Base-by-base conservation (phyloP, 1,284 basidiomycete genomes). In the Phellopilus nigrolimitatus region DNA sequence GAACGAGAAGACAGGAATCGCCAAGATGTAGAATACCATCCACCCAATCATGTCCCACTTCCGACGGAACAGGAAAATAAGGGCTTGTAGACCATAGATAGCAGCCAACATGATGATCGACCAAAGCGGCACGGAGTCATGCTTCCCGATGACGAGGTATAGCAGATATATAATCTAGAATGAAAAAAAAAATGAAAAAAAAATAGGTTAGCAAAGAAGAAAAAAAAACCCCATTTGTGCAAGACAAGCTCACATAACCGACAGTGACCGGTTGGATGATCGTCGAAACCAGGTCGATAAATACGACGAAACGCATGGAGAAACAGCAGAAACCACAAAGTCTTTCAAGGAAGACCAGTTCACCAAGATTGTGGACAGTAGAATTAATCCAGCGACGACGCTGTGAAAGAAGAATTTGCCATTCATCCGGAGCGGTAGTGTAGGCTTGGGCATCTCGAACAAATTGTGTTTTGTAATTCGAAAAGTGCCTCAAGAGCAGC, bases 331-430 rank as follows among this genome's bases (percentile, higher is more conserved):
- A 95, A 56, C 95, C 93, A 62, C 93, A 97, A 56, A 98, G 84
- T 58, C 94, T 88, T 40, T 95, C 91, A 62, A 97, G 73, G 72
- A 92, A 92, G 56, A 97, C 74, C 33, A 99, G 76, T 67, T 98
- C 95, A 45, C 84, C 90, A 56, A 99, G 72, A 67, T 99, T 99
- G 74, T 99, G 95, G 27, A 99, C 85, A 0, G 95, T 99, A 33
- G 94, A 98, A 73, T 99, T 99, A 72, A 99, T 99, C 97, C 97
- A 99, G 62, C 94, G 88, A 73, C 95, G 88, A 72, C 95, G 85
- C 68, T 99, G 95, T 8, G 93, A 97, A n/a, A 99, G 74, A 58
- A 99, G 70, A 40, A 99, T 87, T 64, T 86, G 86, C 91, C 93
- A 97, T 61, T 91, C 87, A 61, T 92, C 91, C 0, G 93, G 93